Evolutionary conservation across 2,329 filamentous ascomycete species (phyloP).

Genomic region (Nigrospora oryzae): DNA sequence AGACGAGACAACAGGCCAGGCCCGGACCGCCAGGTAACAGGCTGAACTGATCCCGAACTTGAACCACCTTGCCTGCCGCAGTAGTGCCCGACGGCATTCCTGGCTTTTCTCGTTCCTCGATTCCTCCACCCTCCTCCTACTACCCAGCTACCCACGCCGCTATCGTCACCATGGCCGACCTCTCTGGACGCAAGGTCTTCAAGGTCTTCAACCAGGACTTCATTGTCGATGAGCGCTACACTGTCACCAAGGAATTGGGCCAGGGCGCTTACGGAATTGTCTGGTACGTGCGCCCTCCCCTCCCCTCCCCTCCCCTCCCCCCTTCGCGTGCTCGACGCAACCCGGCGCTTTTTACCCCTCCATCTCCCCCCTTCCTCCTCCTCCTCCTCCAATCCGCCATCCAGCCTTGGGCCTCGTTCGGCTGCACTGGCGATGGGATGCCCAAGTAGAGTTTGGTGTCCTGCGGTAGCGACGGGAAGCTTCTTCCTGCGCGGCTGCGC

Average conservation of each 20-base stretch:
- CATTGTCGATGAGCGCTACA: constrained; percentile 95
- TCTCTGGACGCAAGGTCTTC: constrained; percentile 65
- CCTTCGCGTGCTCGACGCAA: not conserved
- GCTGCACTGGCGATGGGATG: too few species aligned
- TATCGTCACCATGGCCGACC: constrained; percentile 17
- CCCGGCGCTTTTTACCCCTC: not conserved
- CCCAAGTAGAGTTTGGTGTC: too few species aligned
- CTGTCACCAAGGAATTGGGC: constrained; percentile 95
- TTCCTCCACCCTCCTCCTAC: not conserved
- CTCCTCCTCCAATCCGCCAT: not conserved
- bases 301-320: too few species aligned
- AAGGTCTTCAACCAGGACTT: constrained; percentile 99
- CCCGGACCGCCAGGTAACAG: too few species aligned
- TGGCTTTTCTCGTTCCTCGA: not conserved
- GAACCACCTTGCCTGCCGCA: too few species aligned
- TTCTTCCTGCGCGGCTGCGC: too few species aligned
- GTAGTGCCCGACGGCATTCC: too few species aligned
- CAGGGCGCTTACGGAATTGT: constrained; percentile 99
- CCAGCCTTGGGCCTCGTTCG: too few species aligned
- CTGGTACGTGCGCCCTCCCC: constrained; percentile 53
- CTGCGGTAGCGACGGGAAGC: too few species aligned
- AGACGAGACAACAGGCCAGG: too few species aligned
- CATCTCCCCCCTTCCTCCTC: not conserved
- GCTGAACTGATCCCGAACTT: too few species aligned
- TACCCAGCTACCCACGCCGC: not conserved